A percentile compares a stretch with the other conserved stretches of the same genome.
Conservation (phyloP, 345 rosid genomes). For the Ceriops tagal region DNA sequence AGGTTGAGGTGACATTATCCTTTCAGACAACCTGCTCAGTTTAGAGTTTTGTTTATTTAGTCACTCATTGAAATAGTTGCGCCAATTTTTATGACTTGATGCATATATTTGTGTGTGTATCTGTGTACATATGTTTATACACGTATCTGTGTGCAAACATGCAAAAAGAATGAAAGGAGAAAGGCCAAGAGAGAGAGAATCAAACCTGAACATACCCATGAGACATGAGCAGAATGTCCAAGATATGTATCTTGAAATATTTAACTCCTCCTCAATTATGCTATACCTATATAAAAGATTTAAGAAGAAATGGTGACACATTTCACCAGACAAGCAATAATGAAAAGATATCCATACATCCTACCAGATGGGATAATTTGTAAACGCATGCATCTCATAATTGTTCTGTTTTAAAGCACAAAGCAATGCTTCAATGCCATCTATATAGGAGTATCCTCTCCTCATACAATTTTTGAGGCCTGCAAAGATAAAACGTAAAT, state of each 20-base stretch:
- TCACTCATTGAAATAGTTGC: too few relatives aligned
- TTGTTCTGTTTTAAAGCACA: constrained; percentile 40
- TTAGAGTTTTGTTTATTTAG: too few relatives aligned
- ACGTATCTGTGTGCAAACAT: too few relatives aligned
- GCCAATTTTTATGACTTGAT: too few relatives aligned
- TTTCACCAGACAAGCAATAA: constrained; percentile 12
- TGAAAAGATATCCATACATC: background rate
- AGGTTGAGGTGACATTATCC: too few relatives aligned
- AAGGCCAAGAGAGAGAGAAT: background rate
- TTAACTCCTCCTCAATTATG: constrained; percentile 72
- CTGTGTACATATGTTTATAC: too few relatives aligned
- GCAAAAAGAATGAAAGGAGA: background rate
- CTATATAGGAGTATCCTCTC: constrained; percentile 68
- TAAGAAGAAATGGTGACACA: constrained; percentile 11
- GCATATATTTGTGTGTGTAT: too few relatives aligned
- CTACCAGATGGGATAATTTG: constrained; percentile 90
- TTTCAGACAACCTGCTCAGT: too few relatives aligned
- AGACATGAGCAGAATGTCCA: constrained; percentile 92
- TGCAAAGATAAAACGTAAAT: constrained; percentile 24
- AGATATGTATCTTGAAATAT: constrained; percentile 66
- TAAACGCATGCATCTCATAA: constrained; percentile 89
- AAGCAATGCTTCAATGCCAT: constrained; percentile 74
- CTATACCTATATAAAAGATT: constrained; percentile 47
- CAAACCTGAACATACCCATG: constrained; percentile 41
- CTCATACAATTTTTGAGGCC: constrained; percentile 74